These are phyloP conservation scores for Oenanthe sinensis DNA, from an alignment of 129 eudicot genomes.

Conservation along the genomic window DNA sequence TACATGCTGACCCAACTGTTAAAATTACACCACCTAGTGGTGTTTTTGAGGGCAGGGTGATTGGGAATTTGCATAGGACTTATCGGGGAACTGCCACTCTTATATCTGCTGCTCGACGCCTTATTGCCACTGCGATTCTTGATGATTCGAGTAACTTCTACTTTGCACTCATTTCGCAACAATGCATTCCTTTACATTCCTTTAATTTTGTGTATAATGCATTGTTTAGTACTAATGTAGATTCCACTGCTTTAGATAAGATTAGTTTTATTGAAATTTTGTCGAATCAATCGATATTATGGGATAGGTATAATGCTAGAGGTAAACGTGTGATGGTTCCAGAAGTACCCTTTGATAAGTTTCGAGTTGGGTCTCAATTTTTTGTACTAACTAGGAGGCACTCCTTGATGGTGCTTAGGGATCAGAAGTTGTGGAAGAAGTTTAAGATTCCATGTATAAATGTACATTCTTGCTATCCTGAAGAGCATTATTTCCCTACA, in stretches of 20 bases:
- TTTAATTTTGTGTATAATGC: slow-evolving; percentile 38
- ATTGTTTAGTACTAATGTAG: slow-evolving; percentile 19
- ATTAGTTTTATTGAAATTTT: slow-evolving; percentile 49
- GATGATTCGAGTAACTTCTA: slow-evolving; percentile 52
- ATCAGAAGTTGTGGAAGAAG: slow-evolving; percentile 58
- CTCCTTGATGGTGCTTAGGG: slow-evolving; percentile 38
- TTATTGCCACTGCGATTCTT: slow-evolving; percentile 53
- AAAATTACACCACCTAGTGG: slow-evolving; percentile 40
- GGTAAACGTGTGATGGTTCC: slow-evolving; percentile 61
- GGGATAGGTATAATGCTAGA: slow-evolving; percentile 57
- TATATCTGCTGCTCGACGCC: slow-evolving; percentile 75
- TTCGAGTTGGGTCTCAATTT: slow-evolving; percentile 73
- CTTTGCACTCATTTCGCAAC: slow-evolving; percentile 61
- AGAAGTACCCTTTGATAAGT: slow-evolving; percentile 49
- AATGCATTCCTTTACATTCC: slow-evolving; percentile 62
- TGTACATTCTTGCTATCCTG: slow-evolving; percentile 68
- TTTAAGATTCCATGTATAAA: slow-evolving; percentile 53
- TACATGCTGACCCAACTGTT: slow-evolving; percentile 60
- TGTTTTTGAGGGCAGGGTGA: slow-evolving; percentile 47
- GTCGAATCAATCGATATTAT: slow-evolving; percentile 37
- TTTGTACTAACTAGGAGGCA: slow-evolving; percentile 38
- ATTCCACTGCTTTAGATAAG: slow-evolving; percentile 5
- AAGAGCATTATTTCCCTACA: slow-evolving; percentile 83
- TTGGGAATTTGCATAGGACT: slow-evolving; percentile 35
- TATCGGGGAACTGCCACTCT: slow-evolving; percentile 59